Evolutionary conservation across 176 grass and related monocot genomes (phyloP), one percentile per base, ranked within the genome.

Genomic region (Dactylis glomerata): DNA sequence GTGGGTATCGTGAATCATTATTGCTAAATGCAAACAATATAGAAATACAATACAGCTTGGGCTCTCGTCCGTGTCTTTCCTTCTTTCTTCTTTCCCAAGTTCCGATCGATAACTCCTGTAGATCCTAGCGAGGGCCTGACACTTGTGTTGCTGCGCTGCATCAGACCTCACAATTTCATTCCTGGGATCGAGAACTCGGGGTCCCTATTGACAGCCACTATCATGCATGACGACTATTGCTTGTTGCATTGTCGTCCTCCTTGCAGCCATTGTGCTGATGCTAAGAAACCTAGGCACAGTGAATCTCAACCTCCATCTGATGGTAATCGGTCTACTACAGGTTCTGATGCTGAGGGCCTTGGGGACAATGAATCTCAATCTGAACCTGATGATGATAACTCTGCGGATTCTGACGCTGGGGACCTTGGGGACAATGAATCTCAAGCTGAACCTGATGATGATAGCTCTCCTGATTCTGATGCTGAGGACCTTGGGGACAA

Each of bases 211-310:
- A 42, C 42, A 42, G 85, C 57, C 44, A 54, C 7, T 81, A 54
- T 87, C 31, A 8, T 38, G 24, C 68, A 81, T 65, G 85, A 87
- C 54, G 85, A 81, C 45, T 31, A 3, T 64, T 81, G 56, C 57
- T 66, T 81, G 44, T 0, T 9, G 20, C 8, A 22, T 68, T 6
- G 3, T 46, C 0, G 2, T 3, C 6, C 5, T 19, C 5, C 17
- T 52, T 52, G 50, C 50, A 5, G 5, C 50, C 20, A 6, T 7
- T 52, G 50, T 52, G 19, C 64, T 36, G 33, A 68, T 22, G 32
- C 47, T 17, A 16, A 5, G 47, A 5, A 19, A 15, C 47, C 16
- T 51, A 16, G 47, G 47, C 16, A 51, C 47, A 19, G 16, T 51
- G 47, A 51, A 1, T 51, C 47, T 51, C 47, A 51, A 6, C 2